A percentile compares a stretch with the other conserved stretches of the same genome.
phyloP scores from a whole-genome alignment of 345 rosid species.

The Brassica rapa region DNA sequence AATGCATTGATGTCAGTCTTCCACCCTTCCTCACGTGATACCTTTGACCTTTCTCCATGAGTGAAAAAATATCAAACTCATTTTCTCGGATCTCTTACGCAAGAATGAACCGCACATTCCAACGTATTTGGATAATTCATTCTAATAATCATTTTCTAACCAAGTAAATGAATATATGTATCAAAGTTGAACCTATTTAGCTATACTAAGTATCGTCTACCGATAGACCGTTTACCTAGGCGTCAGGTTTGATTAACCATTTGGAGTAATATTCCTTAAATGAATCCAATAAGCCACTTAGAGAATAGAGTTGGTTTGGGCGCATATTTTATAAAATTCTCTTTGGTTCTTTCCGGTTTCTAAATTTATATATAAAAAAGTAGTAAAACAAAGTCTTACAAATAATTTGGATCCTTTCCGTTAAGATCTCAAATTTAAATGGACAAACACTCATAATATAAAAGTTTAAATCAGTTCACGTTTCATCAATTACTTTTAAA shows the following conservation, averaged over 20 bases:
- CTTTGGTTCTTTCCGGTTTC: not conserved
- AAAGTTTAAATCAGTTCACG: no score
- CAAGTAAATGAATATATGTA: not conserved
- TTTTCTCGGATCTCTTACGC: constrained; percentile 14
- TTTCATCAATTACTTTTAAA: no score
- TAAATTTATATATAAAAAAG: not conserved
- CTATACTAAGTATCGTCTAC: not conserved
- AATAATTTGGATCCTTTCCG: not conserved
- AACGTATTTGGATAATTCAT: not conserved
- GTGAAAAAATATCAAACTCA: constrained; percentile 20
- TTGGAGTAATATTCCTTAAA: not conserved
- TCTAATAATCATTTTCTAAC: constrained; percentile 2
- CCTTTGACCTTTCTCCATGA: constrained; percentile 18
- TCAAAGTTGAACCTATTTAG: not conserved
- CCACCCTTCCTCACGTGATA: constrained; percentile 36
- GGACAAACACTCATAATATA: no score
- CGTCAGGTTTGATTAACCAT: not conserved
- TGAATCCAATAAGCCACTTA: not conserved
- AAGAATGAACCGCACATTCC: constrained; percentile 16
- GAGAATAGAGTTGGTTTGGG: not conserved
- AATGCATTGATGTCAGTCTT: constrained; percentile 37
- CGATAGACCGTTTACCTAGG: not conserved
- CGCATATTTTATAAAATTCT: not conserved
- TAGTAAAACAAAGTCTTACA: not conserved
- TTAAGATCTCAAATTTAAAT: no score